Evolutionary conservation across 805 yeast genomes (phyloP), one percentile per base, ranked within the genome.

Genomic region (Brettanomyces sp.): DNA sequence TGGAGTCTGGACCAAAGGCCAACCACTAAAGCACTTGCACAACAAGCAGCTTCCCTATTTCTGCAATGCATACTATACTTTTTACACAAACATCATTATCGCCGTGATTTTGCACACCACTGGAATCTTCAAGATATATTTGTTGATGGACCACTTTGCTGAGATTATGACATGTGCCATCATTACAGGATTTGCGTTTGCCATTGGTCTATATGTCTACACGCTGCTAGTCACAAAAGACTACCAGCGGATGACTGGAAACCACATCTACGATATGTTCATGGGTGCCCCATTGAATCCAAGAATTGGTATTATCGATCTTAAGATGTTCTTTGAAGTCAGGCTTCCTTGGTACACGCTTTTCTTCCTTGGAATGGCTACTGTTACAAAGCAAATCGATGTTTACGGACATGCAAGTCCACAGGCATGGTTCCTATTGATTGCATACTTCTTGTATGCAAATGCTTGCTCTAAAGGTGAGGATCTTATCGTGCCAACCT

Each of bases 281-380:
- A 82, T 93, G 95, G 99, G 99, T 42, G 96, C 96, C 13, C 95
- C 97, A 38, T 77, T 93, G 63, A 93, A 93, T 66, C 99, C 99
- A 52, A 77, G 99, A 63, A 73, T 91, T 60, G 98, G 97, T 38
- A 82, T 82, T 56, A 74, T 91, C 56, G 99, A 93, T 67, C 72
- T 88, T 64, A 93, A 93, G 73, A 88, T 93, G 95, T 93, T 93
- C 66, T 91, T 89, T 63, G 99, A 93, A 67, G 97, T 93, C 39
- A 80, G 99, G 63, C 73, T 93, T 49, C 99, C 99, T 13, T 93
- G 99, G 99, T 93, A 81, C 69, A 86, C 89, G 12, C 68, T 93
- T 43, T 80, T 82, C 65, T 85, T 88, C 70, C 65, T 89, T 52
- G 73, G 91, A 3, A 65, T 85, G 47, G 86, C 88, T 30, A 76